A percentile compares a stretch with the other conserved stretches of the same genome.
These are phyloP conservation scores for Talaromyces nanjingensis DNA, from an alignment of 495 filamentous ascomycete genomes.

Conservation along the genomic window DNA sequence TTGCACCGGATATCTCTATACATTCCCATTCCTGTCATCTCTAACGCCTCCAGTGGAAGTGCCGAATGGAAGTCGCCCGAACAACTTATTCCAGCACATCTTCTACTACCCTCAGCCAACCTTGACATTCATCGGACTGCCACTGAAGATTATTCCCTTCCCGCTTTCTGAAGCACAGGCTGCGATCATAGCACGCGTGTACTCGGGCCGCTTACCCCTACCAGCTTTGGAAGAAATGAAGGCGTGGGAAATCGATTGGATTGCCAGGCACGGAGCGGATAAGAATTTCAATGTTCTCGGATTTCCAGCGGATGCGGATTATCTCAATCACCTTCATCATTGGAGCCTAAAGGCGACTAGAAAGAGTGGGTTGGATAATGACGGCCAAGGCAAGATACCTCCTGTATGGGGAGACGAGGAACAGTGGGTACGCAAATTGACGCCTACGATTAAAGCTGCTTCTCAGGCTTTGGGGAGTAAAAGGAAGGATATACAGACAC, in stretches of 20 bases:
- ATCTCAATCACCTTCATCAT: conserved; percentile 64
- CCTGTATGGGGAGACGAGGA: conserved; percentile 61
- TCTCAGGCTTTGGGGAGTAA: conserved; percentile 40
- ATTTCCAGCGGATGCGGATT: conserved; percentile 69
- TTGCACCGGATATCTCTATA: conserved; percentile 54
- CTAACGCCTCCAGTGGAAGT: conserved; percentile 50
- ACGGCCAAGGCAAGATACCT: conserved; percentile 54
- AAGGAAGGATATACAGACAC: conserved; percentile 39
- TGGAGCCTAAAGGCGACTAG: conserved; percentile 46
- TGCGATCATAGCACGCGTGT: conserved; percentile 68
- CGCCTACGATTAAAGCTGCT: conserved; percentile 45
- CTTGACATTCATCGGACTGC: conserved; percentile 67
- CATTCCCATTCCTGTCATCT: conserved; percentile 48
- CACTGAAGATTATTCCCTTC: conserved; percentile 79
- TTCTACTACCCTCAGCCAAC: conserved; percentile 72
- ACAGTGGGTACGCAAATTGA: conserved; percentile 53
- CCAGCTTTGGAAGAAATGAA: conserved; percentile 58
- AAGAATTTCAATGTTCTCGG: conserved; percentile 57
- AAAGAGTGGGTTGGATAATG: conserved; percentile 33
- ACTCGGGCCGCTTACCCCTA: conserved; percentile 57
- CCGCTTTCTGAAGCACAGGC: conserved; percentile 72
- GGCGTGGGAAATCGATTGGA: conserved; percentile 48
- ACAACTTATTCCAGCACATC: conserved; percentile 68
- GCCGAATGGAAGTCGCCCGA: conserved; percentile 58
- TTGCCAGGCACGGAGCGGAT: conserved; percentile 38